Base-by-base conservation (phyloP, 257 asterid species). In the Vinca minor region DNA sequence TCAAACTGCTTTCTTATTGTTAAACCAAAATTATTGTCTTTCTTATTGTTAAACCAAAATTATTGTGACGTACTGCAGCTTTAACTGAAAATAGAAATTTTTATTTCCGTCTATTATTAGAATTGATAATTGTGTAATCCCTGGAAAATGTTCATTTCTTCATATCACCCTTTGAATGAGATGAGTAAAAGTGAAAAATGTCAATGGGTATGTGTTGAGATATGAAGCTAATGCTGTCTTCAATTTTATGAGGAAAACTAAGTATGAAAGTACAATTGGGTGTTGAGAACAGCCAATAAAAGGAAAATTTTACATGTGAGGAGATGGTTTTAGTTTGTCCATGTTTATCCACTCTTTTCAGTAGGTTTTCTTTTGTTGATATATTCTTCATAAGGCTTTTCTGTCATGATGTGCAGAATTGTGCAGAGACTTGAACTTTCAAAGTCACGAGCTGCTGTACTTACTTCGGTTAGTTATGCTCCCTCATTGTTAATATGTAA, bases 381-480 rank as follows among this genome's bases (percentile, higher is more conserved):
- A 45, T 59, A 28, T 67, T 15, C 12, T 57, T 47, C 32, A 4
- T 38, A 38, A 42, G 45, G 8, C 50, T 17, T 42, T 45, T 15
- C 53, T 60, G 39, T 46, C 23, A 56, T 63, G 50, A 61, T 45
- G 18, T 78, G 85, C 91, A 91, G 98, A 84, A 79, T 82, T 68
- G 96, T 92, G 74, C 97, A 89, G 77, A 87, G 91, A 69, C 95
- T 92, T 48, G 97, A 92, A 63, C 94, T 92, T 73, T 77, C 95
- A 65, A 92, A 87, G 77, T 92, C 98, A 65, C 87, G 95, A 80
- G 98, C 98, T 76, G 89, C 98, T 63, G 97, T 92, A 52, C 91
- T 92, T 71, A 76, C 97, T 67, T 92, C 96, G 85, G 98, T 91
- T 75, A 75, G 96, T 71, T 56, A 31, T 31, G 25, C 25, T 56